These are phyloP conservation scores for Pseudopithomyces maydicus DNA, from an alignment of 2,329 filamentous ascomycete genomes.

Conservation along the genomic window DNA sequence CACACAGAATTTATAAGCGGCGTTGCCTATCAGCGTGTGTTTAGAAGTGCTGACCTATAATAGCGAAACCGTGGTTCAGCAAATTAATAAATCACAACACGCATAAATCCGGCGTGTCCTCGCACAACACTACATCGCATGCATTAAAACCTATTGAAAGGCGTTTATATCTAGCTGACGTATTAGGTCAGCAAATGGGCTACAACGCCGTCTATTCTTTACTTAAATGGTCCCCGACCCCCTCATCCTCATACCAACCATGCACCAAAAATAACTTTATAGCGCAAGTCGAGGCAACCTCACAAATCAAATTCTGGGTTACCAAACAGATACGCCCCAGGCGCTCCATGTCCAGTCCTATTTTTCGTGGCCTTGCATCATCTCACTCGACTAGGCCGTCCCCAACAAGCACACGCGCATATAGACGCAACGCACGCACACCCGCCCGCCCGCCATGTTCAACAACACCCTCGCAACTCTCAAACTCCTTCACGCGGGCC, in stretches of 20 bases:
- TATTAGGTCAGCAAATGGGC: not conserved
- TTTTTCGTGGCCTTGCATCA: not conserved
- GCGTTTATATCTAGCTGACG: too few species aligned
- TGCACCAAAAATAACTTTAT: constrained; percentile 1
- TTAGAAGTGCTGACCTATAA: constrained; percentile 1
- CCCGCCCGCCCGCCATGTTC: not conserved
- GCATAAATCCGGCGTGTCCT: constrained; percentile 7
- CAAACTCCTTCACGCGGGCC: constrained; percentile 1
- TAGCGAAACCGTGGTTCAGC: constrained; percentile 5
- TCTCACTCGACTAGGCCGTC: not conserved
- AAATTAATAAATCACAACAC: constrained; percentile 4
- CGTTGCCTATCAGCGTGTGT: constrained; percentile 2
- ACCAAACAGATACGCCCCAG: constrained; percentile 4
- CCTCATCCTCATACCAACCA: constrained; percentile 6
- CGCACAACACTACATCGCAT: not conserved
- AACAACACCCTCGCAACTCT: constrained; percentile 6
- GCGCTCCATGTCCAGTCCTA: constrained; percentile 2
- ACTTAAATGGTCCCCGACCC: not conserved
- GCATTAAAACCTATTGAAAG: too few species aligned
- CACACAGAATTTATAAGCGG: not conserved
- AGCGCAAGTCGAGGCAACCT: constrained; percentile 3
- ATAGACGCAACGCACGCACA: constrained; percentile 3
- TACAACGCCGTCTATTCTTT: constrained; percentile 1
- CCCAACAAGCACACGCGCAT: not conserved
- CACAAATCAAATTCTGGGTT: constrained; percentile 4